Base-by-base conservation (phyloP, 805 yeast species). In the Saccharomyces kudriavzevii region DNA sequence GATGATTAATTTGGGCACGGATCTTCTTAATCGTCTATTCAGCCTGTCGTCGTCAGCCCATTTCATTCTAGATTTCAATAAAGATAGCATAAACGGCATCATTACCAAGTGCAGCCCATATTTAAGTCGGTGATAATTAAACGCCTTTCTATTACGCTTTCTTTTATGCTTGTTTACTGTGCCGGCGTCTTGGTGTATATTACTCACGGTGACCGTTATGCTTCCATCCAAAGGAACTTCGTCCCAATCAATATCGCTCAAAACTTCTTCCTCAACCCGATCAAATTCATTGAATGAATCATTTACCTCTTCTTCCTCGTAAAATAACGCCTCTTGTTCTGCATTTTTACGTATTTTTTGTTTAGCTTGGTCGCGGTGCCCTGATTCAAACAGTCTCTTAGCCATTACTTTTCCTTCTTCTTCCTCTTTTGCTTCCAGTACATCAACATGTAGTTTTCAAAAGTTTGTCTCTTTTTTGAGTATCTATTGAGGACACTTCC, bases 191-290 rank as follows among this genome's bases (percentile, higher is more conserved):
- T 1, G 24, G 54, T 13, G 25, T 28, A 40, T 45, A 26, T 47
- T 35, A 25, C 2, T 35, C 10, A 46, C 29, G 22, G 49, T 54
- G 24, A 45, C 29, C 22, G 43, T 22, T 26, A 40, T 45, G 20
- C 25, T 47, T 20, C 49, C 48, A 43, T 56, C 52, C 20, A 66
- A 50, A 4, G 63, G 56, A 1, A 65, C 60, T 13, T 65, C 69
- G 53, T 65, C 69, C 70, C 70, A 66, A 40, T 63, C 68, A 10
- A 59, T 51, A 22, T 58, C 64, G 22, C 5, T 35, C 4, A 35
- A 8, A 2, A 5, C 22, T 9, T 54, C 56, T 9, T 54, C 54
- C 5, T 45, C 46, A 14, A 51, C 54, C 13, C 17, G 43, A 24
- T 20, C 3, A 2, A 35, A 35, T 5, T 17, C 22, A 35, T 35